Percentiles rank a stretch among this genome's conserved stretches.
phyloP scores from a whole-genome alignment of 2,329 filamentous ascomycete species.

The Epichloe baconii region DNA sequence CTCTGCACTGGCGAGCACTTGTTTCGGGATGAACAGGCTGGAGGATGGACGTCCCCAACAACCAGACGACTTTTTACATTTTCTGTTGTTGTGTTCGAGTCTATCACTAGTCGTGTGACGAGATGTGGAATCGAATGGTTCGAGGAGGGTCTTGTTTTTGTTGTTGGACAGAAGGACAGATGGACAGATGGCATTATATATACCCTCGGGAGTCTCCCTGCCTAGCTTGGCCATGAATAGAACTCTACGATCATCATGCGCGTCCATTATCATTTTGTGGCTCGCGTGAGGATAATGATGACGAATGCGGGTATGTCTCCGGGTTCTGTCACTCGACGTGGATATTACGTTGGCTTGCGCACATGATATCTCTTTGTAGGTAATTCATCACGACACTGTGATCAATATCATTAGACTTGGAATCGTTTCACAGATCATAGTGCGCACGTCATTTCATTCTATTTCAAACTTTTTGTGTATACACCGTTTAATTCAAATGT shows the following conservation, averaged over 20 bases:
- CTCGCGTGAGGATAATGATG: too few relatives aligned
- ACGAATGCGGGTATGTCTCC: too few relatives aligned
- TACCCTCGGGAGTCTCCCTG: not conserved
- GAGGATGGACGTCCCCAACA: too few relatives aligned
- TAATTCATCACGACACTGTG: too few relatives aligned
- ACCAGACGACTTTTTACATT: not conserved
- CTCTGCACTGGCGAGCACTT: slow-evolving; percentile 1
- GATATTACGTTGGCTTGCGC: too few relatives aligned
- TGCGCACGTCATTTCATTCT: not conserved
- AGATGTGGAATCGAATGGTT: not conserved
- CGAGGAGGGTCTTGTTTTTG: too few relatives aligned
- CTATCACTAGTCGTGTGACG: not conserved
- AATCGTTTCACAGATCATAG: too few relatives aligned
- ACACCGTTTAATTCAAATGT: slow-evolving; percentile 38
- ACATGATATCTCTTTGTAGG: too few relatives aligned
- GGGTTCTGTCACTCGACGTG: too few relatives aligned
- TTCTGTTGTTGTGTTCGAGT: not conserved
- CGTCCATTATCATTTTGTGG: too few relatives aligned
- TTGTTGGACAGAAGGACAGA: too few relatives aligned
- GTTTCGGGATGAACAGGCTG: not conserved
- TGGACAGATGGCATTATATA: not conserved
- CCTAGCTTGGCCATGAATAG: not conserved
- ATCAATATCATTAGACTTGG: too few relatives aligned
- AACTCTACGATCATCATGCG: not conserved
- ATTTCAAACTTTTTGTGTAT: not conserved